phyloP scores from a whole-genome alignment of 1,139 yeast species.

The Diutina mesorugosa region DNA sequence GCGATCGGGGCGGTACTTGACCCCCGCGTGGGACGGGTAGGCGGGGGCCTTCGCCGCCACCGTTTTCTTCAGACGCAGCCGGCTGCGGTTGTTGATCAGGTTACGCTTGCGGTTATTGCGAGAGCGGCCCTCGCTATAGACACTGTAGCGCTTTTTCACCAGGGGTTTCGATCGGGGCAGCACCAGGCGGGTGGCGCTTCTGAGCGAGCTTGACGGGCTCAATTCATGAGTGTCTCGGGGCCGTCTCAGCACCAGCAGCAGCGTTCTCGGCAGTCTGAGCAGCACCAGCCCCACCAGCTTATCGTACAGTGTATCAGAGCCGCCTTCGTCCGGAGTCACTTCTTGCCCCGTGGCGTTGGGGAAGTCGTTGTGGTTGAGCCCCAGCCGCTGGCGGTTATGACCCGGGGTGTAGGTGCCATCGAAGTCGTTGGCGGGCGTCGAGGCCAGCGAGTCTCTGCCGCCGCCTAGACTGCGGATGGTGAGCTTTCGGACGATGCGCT shows the following conservation, averaged over 20 bases:
- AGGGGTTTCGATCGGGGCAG: not conserved
- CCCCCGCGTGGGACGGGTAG: not conserved
- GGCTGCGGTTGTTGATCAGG: not conserved
- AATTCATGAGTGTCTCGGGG: not conserved
- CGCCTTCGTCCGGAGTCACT: not conserved
- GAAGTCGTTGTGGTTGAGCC: not conserved
- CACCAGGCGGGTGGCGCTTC: not conserved
- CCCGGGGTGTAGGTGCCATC: not conserved
- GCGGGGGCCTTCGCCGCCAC: not conserved
- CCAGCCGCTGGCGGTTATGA: not conserved
- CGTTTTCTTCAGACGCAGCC: not conserved
- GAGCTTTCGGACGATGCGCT: not conserved
- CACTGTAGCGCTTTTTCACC: not conserved
- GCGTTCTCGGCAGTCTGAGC: not conserved
- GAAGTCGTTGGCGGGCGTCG: not conserved
- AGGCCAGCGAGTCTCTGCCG: not conserved
- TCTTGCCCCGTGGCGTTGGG: not conserved
- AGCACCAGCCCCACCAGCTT: not conserved
- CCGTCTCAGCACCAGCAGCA: not conserved
- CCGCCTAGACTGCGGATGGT: not conserved
- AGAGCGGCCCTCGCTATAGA: not conserved
- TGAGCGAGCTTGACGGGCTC: not conserved
- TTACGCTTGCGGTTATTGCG: not conserved
- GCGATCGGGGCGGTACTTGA: conserved; percentile 28
- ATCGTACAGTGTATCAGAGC: not conserved